Base-by-base conservation (phyloP, 805 yeast genomes). In the Candida montana region DNA sequence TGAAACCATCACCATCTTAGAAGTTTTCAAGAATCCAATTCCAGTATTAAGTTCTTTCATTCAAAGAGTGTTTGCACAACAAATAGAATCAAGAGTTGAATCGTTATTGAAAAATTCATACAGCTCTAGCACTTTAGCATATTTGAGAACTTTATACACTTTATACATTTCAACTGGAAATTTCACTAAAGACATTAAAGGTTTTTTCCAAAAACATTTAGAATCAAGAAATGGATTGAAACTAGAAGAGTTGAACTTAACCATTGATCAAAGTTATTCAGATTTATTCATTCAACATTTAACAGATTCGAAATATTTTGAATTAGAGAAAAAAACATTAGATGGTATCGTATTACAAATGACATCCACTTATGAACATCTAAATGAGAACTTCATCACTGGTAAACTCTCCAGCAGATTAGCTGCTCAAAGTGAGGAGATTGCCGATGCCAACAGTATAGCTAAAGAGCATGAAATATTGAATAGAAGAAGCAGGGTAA, bases 31-130 rank as follows among this genome's bases (percentile, higher is more conserved):
- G 46, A 74, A 79, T 49, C 83, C 90, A 2, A 71, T 77, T 1
- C 45, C 63, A 1, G 96, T 89, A 1, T 58, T 88, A 33, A 73
- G 76, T 37, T 71, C 81, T 5, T 83, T 91, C 54, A 65, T 86
- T 28, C 86, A 83, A 55, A 73, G 95, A 52, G 69, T 84, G 10
- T 85, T 82, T 62, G 89, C 83, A 0, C 91, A 85, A 59, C 74
- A 85, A 49, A 64, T 83, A 26, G 74, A 75, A 48, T 68, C 75
- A 16, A 70, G 76, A 51, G 67, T 81, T 15, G 79, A 78, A 46
- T 63, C 74, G 1, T 64, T 85, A 26, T 61, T 89, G 26, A 78
- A 73, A 38, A 75, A 72, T 42, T 81, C 96, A 0, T 72, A 75
- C 36, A 71, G 83, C 2, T 65, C 75, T 7, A 77, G 86, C 19